These are phyloP conservation scores for Leptomonas seymouri DNA, from an alignment of 208 protist genomes.

Conservation along the genomic window DNA sequence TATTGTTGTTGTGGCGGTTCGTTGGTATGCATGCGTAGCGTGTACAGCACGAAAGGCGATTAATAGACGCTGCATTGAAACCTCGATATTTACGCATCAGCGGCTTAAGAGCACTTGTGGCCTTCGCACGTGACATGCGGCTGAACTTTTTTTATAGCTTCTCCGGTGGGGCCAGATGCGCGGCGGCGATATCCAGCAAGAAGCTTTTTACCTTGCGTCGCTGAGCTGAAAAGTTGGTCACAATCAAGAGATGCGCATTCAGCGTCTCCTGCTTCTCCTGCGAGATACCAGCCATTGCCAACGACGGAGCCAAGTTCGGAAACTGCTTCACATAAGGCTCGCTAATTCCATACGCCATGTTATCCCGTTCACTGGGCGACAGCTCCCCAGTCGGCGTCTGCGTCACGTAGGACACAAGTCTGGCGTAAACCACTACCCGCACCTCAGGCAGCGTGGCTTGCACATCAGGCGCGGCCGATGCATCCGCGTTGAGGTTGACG, in stretches of 20 bases:
- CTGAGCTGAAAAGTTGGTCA: conserved; percentile 31
- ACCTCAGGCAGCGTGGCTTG: conserved; percentile 37
- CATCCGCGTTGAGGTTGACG: conserved; percentile 32
- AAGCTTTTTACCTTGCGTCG: conserved; percentile 71
- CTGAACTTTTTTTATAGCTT: too few relatives aligned
- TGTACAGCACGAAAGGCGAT: too few relatives aligned
- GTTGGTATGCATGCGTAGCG: too few relatives aligned
- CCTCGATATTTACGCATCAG: too few relatives aligned
- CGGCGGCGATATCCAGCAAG: conserved; percentile 28
- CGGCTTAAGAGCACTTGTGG: too few relatives aligned
- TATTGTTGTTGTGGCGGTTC: too few relatives aligned
- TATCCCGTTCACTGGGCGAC: conserved; percentile 37
- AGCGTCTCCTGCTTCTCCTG: conserved; percentile 50
- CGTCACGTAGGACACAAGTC: conserved; percentile 47
- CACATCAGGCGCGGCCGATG: conserved; percentile 11
- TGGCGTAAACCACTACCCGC: conserved; percentile 38
- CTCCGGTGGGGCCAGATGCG: neutral
- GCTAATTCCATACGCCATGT: conserved; percentile 35
- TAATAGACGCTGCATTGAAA: too few relatives aligned
- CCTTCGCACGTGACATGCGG: too few relatives aligned
- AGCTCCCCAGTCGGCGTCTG: conserved; percentile 30
- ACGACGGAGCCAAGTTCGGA: conserved; percentile 36
- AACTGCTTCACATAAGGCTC: conserved; percentile 57
- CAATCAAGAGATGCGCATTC: conserved; percentile 56
- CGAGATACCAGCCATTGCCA: conserved; percentile 37